These are phyloP conservation scores for Novymonas esmeraldas DNA, from an alignment of 208 protist species.

Conservation along the genomic window DNA sequence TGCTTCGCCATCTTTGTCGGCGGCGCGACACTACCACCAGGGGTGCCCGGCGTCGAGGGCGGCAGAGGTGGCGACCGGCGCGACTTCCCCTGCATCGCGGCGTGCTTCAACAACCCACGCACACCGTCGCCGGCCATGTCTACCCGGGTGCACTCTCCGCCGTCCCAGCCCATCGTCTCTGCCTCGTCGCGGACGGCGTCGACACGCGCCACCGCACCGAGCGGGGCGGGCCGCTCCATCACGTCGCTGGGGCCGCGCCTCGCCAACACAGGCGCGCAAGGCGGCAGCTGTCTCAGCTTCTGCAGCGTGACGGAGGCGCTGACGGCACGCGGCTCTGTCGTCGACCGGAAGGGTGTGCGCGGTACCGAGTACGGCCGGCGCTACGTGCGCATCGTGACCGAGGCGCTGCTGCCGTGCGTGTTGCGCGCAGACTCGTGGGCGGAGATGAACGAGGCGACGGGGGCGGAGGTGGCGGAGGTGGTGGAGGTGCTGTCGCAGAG, in stretches of 20 bases:
- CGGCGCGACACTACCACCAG: conserved; percentile 11
- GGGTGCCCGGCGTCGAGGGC: conserved; percentile 1
- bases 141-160: not conserved
- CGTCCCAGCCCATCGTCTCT: not conserved
- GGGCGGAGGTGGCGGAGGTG: conserved; percentile 15
- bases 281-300: conserved; percentile 17
- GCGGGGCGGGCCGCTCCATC: not conserved
- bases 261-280: not conserved
- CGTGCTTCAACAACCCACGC: conserved; percentile 30
- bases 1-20: conserved; percentile 44
- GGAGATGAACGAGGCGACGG: conserved; percentile 3
- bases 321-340: conserved; percentile 24
- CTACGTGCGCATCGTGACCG: conserved; percentile 24
- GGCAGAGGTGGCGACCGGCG: not conserved
- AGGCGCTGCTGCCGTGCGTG: conserved; percentile 28
- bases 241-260: not conserved
- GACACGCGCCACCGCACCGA: not conserved
- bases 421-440: conserved; percentile 22
- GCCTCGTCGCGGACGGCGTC: not conserved
- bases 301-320: conserved; percentile 35
- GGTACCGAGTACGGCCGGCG: conserved; percentile 35
- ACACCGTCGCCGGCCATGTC: not conserved
- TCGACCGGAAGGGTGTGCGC: conserved; percentile 32
- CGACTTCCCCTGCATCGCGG: conserved; percentile 24
- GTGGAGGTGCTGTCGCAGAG: conserved; percentile 20